Conservation (phyloP, 352 stramenopile species). For the Peronospora belbahrii region DNA sequence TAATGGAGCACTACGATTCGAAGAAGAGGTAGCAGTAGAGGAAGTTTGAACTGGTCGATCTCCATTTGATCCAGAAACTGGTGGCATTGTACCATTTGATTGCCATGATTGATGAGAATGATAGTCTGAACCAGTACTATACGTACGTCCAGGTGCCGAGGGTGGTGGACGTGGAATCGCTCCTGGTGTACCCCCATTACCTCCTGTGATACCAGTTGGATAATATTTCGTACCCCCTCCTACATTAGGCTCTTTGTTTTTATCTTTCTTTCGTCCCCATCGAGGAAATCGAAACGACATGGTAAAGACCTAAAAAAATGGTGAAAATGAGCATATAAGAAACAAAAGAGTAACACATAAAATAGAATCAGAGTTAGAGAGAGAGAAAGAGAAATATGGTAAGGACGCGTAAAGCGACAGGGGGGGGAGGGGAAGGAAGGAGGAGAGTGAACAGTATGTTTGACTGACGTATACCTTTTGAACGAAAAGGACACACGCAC, state of each 20-base stretch:
- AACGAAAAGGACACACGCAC: not conserved
- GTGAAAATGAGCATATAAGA: no score
- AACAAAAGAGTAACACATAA: no score
- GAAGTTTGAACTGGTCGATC: not conserved
- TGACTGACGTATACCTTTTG: no score
- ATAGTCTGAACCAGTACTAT: slow-evolving; percentile 37
- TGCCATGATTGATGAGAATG: slow-evolving; percentile 26
- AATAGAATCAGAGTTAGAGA: no score
- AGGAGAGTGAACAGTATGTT: no score
- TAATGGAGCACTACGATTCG: slow-evolving; percentile 28
- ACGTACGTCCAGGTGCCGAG: slow-evolving; percentile 34
- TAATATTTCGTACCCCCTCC: slow-evolving; percentile 43
- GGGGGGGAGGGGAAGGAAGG: not conserved
- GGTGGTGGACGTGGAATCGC: slow-evolving; percentile 28
- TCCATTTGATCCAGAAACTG: slow-evolving; percentile 12
- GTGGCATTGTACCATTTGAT: slow-evolving; percentile 14
- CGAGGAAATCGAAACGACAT: slow-evolving; percentile 72
- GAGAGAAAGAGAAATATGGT: not conserved
- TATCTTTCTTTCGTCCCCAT: slow-evolving; percentile 71
- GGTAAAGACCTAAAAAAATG: not conserved
- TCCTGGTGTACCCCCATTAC: not conserved
- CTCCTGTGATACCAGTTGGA: slow-evolving; percentile 4
- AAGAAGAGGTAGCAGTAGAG: not conserved
- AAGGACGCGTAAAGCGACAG: slow-evolving; percentile 4
- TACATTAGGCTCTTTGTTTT: slow-evolving; percentile 27